These are phyloP conservation scores for Vaccinium corymbosum DNA, from an alignment of 148 eudicot species.

Conservation along the genomic window DNA sequence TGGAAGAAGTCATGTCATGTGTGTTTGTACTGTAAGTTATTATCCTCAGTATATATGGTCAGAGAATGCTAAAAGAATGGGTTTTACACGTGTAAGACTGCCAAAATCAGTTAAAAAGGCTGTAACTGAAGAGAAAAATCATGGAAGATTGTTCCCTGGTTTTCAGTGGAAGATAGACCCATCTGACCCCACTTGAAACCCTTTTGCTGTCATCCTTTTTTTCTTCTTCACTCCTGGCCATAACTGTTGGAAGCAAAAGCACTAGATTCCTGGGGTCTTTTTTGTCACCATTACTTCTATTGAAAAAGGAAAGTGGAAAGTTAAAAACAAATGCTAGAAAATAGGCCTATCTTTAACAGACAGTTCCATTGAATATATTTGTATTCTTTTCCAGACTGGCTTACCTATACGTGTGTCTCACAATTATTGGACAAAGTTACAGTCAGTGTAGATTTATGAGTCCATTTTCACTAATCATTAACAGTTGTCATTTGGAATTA, in stretches of 20 bases:
- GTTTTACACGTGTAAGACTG: conserved; percentile 41
- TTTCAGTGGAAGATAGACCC: conserved; percentile 49
- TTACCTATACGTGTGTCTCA: conserved; percentile 7
- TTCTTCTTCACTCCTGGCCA: conserved; percentile 27
- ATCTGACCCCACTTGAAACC: conserved; percentile 27
- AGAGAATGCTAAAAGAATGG: conserved; percentile 36
- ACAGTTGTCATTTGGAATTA: background rate
- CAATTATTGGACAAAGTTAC: background rate
- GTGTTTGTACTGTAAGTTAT: background rate
- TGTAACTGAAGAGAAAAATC: conserved; percentile 26
- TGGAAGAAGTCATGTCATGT: conserved; percentile 22
- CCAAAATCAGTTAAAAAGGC: conserved; percentile 45
- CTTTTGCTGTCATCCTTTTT: conserved; percentile 24
- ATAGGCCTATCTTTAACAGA: conserved; percentile 20
- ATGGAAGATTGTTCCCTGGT: conserved; percentile 34
- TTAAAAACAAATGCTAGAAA: background rate
- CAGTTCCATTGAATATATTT: conserved; percentile 19
- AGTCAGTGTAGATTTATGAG: background rate
- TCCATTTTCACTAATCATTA: background rate
- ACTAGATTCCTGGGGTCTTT: conserved; percentile 42
- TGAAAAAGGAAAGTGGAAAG: conserved; percentile 6
- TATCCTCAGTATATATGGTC: conserved; percentile 16
- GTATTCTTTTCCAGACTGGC: conserved; percentile 26
- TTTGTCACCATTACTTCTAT: conserved; percentile 37
- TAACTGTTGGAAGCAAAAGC: conserved; percentile 31